Base-by-base conservation (phyloP, 768 basidiomycete species). In the Hygrocybe coccinea region DNA sequence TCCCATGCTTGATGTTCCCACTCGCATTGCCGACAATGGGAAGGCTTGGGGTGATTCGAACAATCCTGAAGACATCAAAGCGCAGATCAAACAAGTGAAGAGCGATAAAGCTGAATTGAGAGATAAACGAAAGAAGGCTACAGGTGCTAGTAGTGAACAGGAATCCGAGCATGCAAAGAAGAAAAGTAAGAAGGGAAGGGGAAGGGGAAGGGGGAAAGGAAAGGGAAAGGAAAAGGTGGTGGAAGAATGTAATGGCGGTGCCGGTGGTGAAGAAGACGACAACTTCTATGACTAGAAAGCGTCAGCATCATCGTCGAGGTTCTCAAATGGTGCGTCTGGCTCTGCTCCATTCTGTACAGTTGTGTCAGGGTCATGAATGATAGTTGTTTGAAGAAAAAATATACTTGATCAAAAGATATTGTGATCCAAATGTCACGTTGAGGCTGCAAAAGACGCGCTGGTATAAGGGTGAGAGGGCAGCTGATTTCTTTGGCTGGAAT, bases 31-130 rank as follows among this genome's bases (percentile, higher is more conserved):
- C 7, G 52, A 59, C 21, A 65, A 43, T 56, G 64, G 63, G 6
- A 52, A 19, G 29, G 47, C 50, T 25, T 63, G 59, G 64, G 61
- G 61, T 34, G 63, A 64, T 38, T 48, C 52, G 5, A 36, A 55
- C 35, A 59, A 64, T 50, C 63, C 62, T 39, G 62, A 56, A 29
- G 52, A 43, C 11, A 22, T 48, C 35, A 38, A 34, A 35, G 7
- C 17, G 15, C 19, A 19, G 33, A 34, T 12, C 14, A 58, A 52
- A 22, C 37, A 39, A 21, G 24, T 43, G 39, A 29, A 33, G 17
- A 25, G 55, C 45, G 34, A 29, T 9, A 41, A 36, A 52, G 33
- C 19, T n/a, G 25, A 17, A 22, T 21, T 37, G 29, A 54, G 46
- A 52, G 38, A 10, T 15, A 48, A 24, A 19, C 19, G 35, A n/a